These are phyloP conservation scores for Gossypioides kirkii DNA, from an alignment of 345 rosid genomes.

Conservation along the genomic window DNA sequence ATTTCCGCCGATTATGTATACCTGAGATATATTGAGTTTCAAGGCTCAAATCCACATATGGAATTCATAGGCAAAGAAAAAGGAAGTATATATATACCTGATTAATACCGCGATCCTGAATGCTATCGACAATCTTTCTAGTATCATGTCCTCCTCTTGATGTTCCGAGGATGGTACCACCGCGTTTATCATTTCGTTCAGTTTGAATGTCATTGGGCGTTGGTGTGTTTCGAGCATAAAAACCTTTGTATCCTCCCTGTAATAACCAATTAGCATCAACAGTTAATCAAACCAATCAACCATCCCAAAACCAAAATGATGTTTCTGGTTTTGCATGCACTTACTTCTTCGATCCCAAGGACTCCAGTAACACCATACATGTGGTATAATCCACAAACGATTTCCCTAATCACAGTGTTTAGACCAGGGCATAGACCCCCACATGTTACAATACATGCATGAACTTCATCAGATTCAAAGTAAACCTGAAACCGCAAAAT, in stretches of 20 bases:
- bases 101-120: conserved; percentile 92
- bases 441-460: conserved; percentile 86
- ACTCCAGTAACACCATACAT: conserved; percentile 84
- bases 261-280: conserved; percentile 7
- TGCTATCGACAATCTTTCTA: conserved; percentile 83
- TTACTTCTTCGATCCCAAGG: conserved; percentile 84
- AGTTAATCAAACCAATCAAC: conserved; percentile 1
- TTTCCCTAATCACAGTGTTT: conserved; percentile 85
- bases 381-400: conserved; percentile 61
- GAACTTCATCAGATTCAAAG: conserved; percentile 72
- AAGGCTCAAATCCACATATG: neutral
- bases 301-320: neutral
- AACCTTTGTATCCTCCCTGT: conserved; percentile 92
- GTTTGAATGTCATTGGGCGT: too few species aligned
- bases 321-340: conserved; percentile 10
- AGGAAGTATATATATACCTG: conserved; percentile 40
- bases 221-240: conserved; percentile 71
- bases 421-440: conserved; percentile 96
- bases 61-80: neutral
- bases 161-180: conserved; percentile 83
- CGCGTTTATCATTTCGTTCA: too few species aligned
- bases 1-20: conserved; percentile 86
- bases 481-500: conserved; percentile 40
- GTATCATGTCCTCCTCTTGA: conserved; percentile 91
- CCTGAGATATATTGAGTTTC: conserved; percentile 30